phyloP scores from a whole-genome alignment of 1,284 basidiomycete species.

The Singerocomus rubriflavus region DNA sequence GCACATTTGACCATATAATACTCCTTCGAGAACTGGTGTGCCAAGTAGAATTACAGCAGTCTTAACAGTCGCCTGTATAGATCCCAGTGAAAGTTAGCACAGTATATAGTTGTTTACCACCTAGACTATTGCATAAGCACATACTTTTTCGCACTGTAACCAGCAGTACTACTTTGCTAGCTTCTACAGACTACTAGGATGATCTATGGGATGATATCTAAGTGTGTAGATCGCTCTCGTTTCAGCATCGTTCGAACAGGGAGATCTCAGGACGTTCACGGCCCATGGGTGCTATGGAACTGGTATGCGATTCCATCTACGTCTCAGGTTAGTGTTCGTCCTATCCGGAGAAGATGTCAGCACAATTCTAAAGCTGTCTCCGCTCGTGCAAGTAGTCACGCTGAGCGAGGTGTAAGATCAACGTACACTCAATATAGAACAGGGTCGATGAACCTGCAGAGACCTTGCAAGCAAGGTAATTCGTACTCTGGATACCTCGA shows the following conservation, averaged over 20 bases:
- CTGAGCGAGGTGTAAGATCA: constrained; percentile 85
- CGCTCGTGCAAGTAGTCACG: constrained; percentile 73
- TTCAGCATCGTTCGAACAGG: constrained; percentile 38
- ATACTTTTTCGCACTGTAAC: no score
- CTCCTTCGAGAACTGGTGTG: not conserved
- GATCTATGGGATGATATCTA: constrained; percentile 6
- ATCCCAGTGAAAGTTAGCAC: constrained; percentile 2
- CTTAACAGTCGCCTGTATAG: constrained; percentile 2
- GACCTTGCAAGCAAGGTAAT: no score
- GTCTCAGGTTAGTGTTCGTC: constrained; percentile 88
- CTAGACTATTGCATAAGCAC: no score
- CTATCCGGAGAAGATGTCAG: constrained; percentile 71
- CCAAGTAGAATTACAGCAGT: not conserved
- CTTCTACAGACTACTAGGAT: no score
- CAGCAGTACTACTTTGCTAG: no score
- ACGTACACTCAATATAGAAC: constrained; percentile 51
- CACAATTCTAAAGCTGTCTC: constrained; percentile 70
- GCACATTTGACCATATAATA: no score
- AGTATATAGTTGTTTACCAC: no score
- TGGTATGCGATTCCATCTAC: constrained; percentile 87
- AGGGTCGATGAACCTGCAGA: no score
- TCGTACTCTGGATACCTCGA: no score
- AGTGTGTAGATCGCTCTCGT: not conserved
- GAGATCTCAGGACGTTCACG: constrained; percentile 84
- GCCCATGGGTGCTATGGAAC: constrained; percentile 82